phyloP scores from a whole-genome alignment of 805 yeast species.

The Starmerella bacillaris region DNA sequence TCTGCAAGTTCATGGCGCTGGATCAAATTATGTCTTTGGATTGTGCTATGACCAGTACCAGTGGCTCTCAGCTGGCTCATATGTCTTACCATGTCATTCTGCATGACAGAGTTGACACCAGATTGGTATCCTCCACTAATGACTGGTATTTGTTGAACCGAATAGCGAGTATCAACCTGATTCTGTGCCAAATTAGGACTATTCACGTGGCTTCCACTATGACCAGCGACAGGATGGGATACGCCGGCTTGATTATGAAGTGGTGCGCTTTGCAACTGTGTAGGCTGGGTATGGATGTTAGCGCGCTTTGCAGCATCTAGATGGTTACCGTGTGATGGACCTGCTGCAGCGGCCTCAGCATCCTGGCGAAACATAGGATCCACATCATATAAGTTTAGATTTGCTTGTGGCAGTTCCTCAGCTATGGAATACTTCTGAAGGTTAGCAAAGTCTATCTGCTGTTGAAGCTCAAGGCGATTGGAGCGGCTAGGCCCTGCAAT shows the following conservation, averaged over 20 bases:
- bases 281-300: neutral
- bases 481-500: constrained; percentile 10
- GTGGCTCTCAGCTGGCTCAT: no score
- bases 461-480: constrained; percentile 1
- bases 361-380: constrained; percentile 9
- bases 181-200: neutral
- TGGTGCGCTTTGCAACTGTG: no score
- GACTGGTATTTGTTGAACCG: no score
- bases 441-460: constrained; percentile 17
- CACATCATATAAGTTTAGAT: constrained; percentile 12
- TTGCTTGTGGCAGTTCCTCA: constrained; percentile 19
- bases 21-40: constrained; percentile 2
- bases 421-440: constrained; percentile 23
- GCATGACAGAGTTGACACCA: neutral
- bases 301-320: neutral
- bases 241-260: neutral
- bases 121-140: neutral
- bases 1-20: constrained; percentile 15
- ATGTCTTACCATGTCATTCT: neutral
- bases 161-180: neutral
- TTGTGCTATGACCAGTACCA: no score
- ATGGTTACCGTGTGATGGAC: neutral
- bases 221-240: constrained; percentile 1
- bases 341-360: neutral
- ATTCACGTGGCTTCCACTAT: neutral